These are phyloP conservation scores for Colletotrichum navitas DNA, from an alignment of 2,329 filamentous ascomycete species.

Conservation along the genomic window DNA sequence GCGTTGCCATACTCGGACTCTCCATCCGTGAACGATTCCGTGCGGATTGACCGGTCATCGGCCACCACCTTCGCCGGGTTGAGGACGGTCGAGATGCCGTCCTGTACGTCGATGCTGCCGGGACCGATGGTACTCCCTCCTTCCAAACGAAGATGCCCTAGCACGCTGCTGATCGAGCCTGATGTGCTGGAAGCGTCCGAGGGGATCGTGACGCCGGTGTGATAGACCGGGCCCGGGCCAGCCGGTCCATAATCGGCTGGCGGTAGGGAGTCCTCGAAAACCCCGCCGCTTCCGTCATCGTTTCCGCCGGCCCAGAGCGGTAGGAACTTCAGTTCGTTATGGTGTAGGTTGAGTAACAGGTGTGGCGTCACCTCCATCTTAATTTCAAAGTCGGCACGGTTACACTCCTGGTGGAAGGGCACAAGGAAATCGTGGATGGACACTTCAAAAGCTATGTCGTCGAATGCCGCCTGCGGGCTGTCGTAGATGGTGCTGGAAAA, in stretches of 20 bases:
- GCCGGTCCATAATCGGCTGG: conserved; percentile 59
- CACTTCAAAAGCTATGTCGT: conserved; percentile 13
- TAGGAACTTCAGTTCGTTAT: conserved; percentile 71
- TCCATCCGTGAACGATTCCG: conserved; percentile 53
- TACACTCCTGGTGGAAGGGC: conserved; percentile 43
- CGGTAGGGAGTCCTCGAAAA: conserved; percentile 59
- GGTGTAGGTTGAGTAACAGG: conserved; percentile 64
- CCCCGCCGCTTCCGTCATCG: conserved; percentile 64
- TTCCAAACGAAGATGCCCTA: conserved; percentile 51
- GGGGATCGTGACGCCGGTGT: conserved; percentile 58
- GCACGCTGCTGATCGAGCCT: conserved; percentile 53
- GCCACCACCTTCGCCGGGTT: conserved; percentile 50
- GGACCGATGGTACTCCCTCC: conserved; percentile 52
- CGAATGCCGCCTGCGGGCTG: conserved; percentile 22
- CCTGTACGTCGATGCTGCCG: conserved; percentile 54
- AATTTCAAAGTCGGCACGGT: conserved; percentile 50
- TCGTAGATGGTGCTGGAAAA: not conserved
- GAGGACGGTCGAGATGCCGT: conserved; percentile 55
- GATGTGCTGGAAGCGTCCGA: conserved; percentile 51
- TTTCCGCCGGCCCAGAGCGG: conserved; percentile 74
- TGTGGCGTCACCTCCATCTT: conserved; percentile 56
- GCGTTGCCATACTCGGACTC: conserved; percentile 53
- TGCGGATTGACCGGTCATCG: conserved; percentile 50
- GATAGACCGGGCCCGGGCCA: conserved; percentile 61
- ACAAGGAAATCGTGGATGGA: conserved; percentile 19